Conservation (phyloP, 768 basidiomycete genomes). For the Boletus fagicola region DNA sequence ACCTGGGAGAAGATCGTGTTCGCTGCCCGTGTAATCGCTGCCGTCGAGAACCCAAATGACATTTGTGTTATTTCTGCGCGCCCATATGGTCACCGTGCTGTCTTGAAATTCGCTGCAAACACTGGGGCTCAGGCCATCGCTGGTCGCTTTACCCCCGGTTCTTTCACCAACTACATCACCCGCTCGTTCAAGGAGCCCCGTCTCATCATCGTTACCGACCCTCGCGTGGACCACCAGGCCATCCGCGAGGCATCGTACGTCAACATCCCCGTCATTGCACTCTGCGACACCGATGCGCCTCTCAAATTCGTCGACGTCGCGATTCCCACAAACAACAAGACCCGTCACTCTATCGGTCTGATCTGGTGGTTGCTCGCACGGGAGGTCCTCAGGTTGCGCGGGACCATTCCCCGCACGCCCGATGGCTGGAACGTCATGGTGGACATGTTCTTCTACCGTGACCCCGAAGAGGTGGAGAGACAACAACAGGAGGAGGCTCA, state of each 20-base stretch:
- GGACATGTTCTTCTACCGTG: conserved; percentile 99
- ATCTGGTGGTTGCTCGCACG: conserved; percentile 97
- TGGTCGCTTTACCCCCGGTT: conserved; percentile 98
- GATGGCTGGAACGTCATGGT: conserved; percentile 99
- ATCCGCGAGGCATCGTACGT: conserved; percentile 99
- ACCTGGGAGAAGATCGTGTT: conserved; percentile 99
- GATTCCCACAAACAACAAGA: conserved; percentile 99
- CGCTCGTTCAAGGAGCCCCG: conserved; percentile 99
- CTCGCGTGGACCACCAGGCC: conserved; percentile 99
- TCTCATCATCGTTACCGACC: conserved; percentile 97
- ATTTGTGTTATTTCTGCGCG: conserved; percentile 98
- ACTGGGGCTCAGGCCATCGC: conserved; percentile 99
- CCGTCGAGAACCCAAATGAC: conserved; percentile 97
- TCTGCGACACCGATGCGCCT: conserved; percentile 98
- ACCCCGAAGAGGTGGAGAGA: conserved; percentile 98
- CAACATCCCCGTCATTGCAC: conserved; percentile 99
- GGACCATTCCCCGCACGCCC: conserved; percentile 84
- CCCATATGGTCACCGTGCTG: conserved; percentile 98
- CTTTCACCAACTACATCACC: conserved; percentile 99
- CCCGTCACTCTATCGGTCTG: conserved; percentile 94
- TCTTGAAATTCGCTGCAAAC: conserved; percentile 97
- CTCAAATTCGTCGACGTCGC: conserved; percentile 97
- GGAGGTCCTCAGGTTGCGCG: conserved; percentile 94
- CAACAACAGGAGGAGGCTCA: conserved; percentile 93
- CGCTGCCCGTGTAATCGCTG: conserved; percentile 95